Conservation (phyloP, 2,329 filamentous ascomycete genomes). For the Ophiocordyceps unilateralis region DNA sequence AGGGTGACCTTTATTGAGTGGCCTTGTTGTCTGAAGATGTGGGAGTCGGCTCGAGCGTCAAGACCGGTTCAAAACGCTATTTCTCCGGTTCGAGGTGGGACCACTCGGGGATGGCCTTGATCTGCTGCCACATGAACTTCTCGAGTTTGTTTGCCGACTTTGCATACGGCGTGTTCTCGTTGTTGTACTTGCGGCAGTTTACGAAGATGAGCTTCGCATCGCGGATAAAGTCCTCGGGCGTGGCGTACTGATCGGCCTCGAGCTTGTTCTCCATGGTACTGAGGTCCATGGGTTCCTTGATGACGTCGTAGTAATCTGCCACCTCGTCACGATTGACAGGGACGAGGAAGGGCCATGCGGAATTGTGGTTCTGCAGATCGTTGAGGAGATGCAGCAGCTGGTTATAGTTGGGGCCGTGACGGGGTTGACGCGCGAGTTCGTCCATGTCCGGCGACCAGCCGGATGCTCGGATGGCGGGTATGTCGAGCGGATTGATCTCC, state of each 20-base stretch:
- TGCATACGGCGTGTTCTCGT: constrained; percentile 83
- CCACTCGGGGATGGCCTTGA: constrained; percentile 88
- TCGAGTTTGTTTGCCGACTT: constrained; percentile 88
- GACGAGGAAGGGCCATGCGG: constrained; percentile 85
- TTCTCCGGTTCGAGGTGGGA: constrained; percentile 40
- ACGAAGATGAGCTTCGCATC: constrained; percentile 83
- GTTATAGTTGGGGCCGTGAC: constrained; percentile 92
- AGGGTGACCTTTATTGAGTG: not conserved
- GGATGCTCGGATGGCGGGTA: constrained; percentile 75
- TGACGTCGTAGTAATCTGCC: constrained; percentile 96
- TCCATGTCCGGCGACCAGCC: constrained; percentile 98
- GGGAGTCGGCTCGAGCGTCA: not conserved
- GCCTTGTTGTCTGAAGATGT: not conserved
- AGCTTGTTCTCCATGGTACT: constrained; percentile 92
- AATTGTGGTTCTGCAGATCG: constrained; percentile 83
- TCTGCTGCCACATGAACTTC: constrained; percentile 89
- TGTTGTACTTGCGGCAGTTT: constrained; percentile 94
- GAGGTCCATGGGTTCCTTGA: constrained; percentile 94
- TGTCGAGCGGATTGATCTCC: constrained; percentile 69
- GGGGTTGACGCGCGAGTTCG: constrained; percentile 81
- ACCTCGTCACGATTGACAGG: constrained; percentile 94
- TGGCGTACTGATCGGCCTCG: constrained; percentile 80
- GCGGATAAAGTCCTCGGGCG: constrained; percentile 78
- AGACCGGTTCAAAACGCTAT: constrained; percentile 10
- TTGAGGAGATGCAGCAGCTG: constrained; percentile 84